Base-by-base conservation (phyloP, 371 early-diverging fungal genomes). In the Mycotypha africana region DNA sequence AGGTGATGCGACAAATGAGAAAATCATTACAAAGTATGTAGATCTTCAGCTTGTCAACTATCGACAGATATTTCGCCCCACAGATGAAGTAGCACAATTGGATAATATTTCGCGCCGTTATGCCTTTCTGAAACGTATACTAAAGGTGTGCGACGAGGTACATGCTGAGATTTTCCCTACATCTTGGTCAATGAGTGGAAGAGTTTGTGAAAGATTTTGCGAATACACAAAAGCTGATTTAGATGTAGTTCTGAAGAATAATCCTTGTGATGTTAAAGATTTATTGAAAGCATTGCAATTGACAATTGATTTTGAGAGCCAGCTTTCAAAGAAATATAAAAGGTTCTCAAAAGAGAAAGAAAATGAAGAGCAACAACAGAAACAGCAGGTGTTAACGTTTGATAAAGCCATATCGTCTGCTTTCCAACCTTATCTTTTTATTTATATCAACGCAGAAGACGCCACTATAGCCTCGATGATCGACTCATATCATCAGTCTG, bases 231-330 rank as follows among this genome's bases (percentile, higher is more conserved):
- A 78, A 43, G 43, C 49, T 16, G 81, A 80, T 48, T 58, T 82
- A 39, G 63, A 72, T 21, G 56, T 63, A 9, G 68, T 84, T 4
- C 53, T 88, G 44, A 52, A 48, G 19, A 52, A 58, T 19, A 48
- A 48, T n/a, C 28, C 19, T 5, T 38, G 49, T 6, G 82, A 82
- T 51, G 89, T 90, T 0, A 85, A 85, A 34, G 66, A 70, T 4
- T 62, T 95, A 44, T 60, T 93, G 14, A 69, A 80, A 25, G 86
- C 84, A 0, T 52, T 97, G 37, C 85, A 90, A 28, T 64, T 83
- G 10, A 95, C 97, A 0, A 71, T 89, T 36, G 92, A 93, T 23
- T 96, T 95, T 60, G 97, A 97, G 64, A 61, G 67, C 7, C 92
- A 92, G 58, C 67, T 95, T 6, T 70, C 74, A 23, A 85, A 82